phyloP scores from a whole-genome alignment of 2,329 filamentous ascomycete genomes.

The Paraphaeosphaeria sporulosa region DNA sequence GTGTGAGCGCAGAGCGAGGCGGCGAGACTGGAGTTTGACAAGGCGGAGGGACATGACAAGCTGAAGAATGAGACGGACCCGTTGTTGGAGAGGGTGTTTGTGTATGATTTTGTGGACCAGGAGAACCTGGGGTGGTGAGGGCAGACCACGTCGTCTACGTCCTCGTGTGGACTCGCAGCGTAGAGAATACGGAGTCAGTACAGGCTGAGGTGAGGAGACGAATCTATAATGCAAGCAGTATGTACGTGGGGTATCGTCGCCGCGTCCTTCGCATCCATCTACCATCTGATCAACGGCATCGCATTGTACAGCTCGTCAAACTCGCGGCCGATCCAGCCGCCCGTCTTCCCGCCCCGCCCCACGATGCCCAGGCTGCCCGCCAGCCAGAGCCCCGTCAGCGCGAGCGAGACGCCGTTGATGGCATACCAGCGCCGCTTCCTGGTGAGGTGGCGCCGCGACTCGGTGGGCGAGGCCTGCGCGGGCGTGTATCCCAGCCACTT shows the following conservation, averaged over 20 bases:
- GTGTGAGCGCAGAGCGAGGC: conserved; percentile 26
- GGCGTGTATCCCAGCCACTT: conserved; percentile 77
- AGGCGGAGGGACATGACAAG: conserved; percentile 30
- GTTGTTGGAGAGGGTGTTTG: conserved; percentile 34
- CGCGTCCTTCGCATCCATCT: conserved; percentile 31
- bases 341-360: conserved; percentile 71
- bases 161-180: not conserved
- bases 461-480: conserved; percentile 58
- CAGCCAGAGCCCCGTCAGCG: conserved; percentile 75
- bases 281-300: conserved; percentile 64
- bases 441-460: conserved; percentile 58
- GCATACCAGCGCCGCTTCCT: conserved; percentile 73
- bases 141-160: not conserved
- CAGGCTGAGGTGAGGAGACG: too few relatives aligned
- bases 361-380: conserved; percentile 81
- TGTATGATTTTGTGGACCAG: conserved; percentile 38
- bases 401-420: conserved; percentile 70
- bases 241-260: conserved; percentile 21
- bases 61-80: conserved; percentile 39
- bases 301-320: conserved; percentile 78
- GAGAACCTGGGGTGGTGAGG: conserved; percentile 35
- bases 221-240: not conserved
- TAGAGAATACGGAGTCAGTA: too few relatives aligned
- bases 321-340: conserved; percentile 80
- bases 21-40: conserved; percentile 32